Evolutionary conservation across 2,329 filamentous ascomycete species (phyloP), one percentile per base, ranked within the genome.

Genomic region (Paraphaeosphaeria minitans): DNA sequence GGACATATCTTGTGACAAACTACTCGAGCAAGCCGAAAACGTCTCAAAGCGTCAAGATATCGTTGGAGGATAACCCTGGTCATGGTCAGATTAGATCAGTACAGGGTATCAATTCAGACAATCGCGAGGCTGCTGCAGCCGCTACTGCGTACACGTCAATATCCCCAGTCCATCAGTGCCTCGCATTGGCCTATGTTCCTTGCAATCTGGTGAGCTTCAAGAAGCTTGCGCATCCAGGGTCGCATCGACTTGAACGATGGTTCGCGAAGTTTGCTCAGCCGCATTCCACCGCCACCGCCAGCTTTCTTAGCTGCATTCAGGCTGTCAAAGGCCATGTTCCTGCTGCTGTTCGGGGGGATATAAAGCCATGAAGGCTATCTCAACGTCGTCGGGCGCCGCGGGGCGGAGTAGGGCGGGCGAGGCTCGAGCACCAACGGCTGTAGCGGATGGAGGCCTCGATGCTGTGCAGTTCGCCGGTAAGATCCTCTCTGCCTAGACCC

Each of bases 401-500:
- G 29, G 31, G 58, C 45, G 46, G n/a, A 42, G 35, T 9, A 12
- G 43, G 31, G 52, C 42, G 58, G 29, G 53, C 60, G 33, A 61
- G 61, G 58, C 56, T 60, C 53, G 59, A 45, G 19, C 39, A 41
- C 53, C 57, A 39, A 46, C 19, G 50, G 57, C 57, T 57, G 39
- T 7, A 12, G 50, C 27, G 21, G 8, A 24, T 19, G 8, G 8
- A 35, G 22, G 27, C 33, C 53, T 27, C 21, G 31, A 4, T 51
- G 39, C 14, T 14, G 39, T 48, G 7, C 8, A 43, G 9, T 22
- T 12, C 10, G 22, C n/a, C 19, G 39, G n/a, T 19, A n/a, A n/a
- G 16, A 39, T 16, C 37, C n/a, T 14, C 41, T 12, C 41, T 43
- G 7, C 10, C 41, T 3, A 43, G 41, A n/a, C 13, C 35, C 10